These are phyloP conservation scores for Penicillium brasilianum DNA, from an alignment of 2,329 filamentous ascomycete genomes.

Conservation along the genomic window DNA sequence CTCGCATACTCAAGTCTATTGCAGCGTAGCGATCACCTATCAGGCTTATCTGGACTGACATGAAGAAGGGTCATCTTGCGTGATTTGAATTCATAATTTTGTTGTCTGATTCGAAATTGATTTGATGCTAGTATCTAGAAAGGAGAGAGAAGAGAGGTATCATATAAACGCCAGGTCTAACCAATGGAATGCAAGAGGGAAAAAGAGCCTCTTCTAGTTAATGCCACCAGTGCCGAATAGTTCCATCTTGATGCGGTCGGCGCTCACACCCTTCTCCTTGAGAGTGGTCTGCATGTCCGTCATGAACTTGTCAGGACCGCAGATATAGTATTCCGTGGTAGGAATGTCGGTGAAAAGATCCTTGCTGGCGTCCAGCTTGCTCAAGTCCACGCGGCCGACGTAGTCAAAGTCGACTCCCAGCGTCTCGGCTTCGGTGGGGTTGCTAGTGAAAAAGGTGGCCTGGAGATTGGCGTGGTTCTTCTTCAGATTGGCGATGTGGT, in stretches of 20 bases:
- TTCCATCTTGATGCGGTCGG: constrained; percentile 68
- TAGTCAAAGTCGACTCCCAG: constrained; percentile 64
- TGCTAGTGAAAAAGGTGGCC: constrained; percentile 64
- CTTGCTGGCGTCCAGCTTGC: constrained; percentile 56
- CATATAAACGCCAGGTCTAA: constrained; percentile 5
- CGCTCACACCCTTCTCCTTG: constrained; percentile 60
- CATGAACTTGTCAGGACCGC: constrained; percentile 76
- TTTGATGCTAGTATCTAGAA: neutral
- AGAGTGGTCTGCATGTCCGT: constrained; percentile 60
- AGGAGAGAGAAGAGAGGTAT: constrained; percentile 17
- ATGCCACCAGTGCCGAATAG: constrained; percentile 65
- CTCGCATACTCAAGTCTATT: neutral
- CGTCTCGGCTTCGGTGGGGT: constrained; percentile 53
- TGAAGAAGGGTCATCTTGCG: neutral
- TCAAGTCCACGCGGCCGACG: constrained; percentile 63
- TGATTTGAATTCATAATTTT: neutral
- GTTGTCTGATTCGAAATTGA: too few relatives aligned
- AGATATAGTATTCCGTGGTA: constrained; percentile 70
- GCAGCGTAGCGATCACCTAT: neutral
- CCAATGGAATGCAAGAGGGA: neutral
- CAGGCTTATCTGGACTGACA: neutral
- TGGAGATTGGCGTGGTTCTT: constrained; percentile 54
- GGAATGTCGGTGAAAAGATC: constrained; percentile 62
- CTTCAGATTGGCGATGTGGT: constrained; percentile 56
- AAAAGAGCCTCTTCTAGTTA: constrained; percentile 6